These are phyloP conservation scores for Aspergillus novoparasiticus DNA, from an alignment of 2,329 filamentous ascomycete species.

Conservation along the genomic window DNA sequence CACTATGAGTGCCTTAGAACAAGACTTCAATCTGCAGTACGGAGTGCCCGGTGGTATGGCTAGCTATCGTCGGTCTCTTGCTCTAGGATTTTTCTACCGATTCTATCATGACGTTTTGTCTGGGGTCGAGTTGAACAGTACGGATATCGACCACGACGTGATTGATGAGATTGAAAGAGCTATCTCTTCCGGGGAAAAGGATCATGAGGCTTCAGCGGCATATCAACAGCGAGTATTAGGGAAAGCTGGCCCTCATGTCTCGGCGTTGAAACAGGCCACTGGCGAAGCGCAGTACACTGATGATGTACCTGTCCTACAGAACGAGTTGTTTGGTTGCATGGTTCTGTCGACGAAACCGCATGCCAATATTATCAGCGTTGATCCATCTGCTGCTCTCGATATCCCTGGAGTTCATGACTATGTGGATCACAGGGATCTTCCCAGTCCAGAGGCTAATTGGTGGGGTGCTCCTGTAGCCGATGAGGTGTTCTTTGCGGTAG, in stretches of 20 bases:
- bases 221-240: slow-evolving; percentile 84
- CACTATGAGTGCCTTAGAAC: slow-evolving; percentile 83
- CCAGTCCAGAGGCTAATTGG: slow-evolving; percentile 77
- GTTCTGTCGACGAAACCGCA: slow-evolving; percentile 87
- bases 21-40: slow-evolving; percentile 85
- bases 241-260: slow-evolving; percentile 82
- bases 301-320: slow-evolving; percentile 83
- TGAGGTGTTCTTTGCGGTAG: slow-evolving; percentile 89
- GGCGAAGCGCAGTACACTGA: slow-evolving; percentile 97
- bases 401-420: slow-evolving; percentile 84
- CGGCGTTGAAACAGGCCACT: slow-evolving; percentile 89
- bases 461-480: slow-evolving; percentile 87
- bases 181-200: slow-evolving; percentile 78
- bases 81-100: slow-evolving; percentile 92
- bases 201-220: slow-evolving; percentile 71
- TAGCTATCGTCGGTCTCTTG: slow-evolving; percentile 87
- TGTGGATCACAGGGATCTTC: slow-evolving; percentile 80
- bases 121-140: slow-evolving; percentile 51
- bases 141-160: slow-evolving; percentile 69
- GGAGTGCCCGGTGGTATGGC: slow-evolving; percentile 97
- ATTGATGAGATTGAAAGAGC: slow-evolving; percentile 82
- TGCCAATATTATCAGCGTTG: slow-evolving; percentile 78
- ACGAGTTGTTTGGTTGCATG: slow-evolving; percentile 85
- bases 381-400: slow-evolving; percentile 74
- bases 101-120: slow-evolving; percentile 90